Percentiles rank a stretch among this genome's conserved stretches.
Conservation (phyloP, 176 grass and related monocot species). For the Dactylis glomerata region DNA sequence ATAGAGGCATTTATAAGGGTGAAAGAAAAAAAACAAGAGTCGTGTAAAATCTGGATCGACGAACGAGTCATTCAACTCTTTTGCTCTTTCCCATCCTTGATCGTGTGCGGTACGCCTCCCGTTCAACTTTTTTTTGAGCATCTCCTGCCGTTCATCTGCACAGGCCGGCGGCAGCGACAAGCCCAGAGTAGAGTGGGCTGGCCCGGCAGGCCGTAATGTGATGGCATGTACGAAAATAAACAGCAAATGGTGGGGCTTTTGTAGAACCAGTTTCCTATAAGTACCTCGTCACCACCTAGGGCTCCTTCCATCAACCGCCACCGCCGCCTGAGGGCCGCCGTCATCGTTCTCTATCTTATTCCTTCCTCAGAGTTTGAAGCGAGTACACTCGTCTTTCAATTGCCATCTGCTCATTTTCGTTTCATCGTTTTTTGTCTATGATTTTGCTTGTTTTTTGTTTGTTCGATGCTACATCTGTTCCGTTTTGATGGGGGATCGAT, state of each 20-base stretch:
- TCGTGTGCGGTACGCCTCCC: too few species aligned
- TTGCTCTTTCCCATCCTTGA: too few species aligned
- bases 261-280: neutral
- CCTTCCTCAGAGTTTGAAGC: neutral
- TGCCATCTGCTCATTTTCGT: neutral
- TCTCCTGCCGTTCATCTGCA: too few species aligned
- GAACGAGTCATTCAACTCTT: too few species aligned
- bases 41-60: too few species aligned
- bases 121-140: too few species aligned
- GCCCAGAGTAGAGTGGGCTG: neutral
- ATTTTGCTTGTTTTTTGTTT: neutral
- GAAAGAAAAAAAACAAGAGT: too few species aligned
- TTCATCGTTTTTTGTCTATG: neutral
- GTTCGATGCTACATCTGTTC: neutral
- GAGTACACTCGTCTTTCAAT: neutral
- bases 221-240: neutral
- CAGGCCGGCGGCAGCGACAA: neutral
- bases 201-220: neutral
- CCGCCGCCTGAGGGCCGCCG: neutral
- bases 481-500: neutral
- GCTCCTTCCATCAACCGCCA: neutral
- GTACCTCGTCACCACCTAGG: neutral
- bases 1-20: too few species aligned
- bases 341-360: neutral
- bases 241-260: neutral